Conservation (phyloP, 306 rosid species). For the Astragalus glycyphyllos region DNA sequence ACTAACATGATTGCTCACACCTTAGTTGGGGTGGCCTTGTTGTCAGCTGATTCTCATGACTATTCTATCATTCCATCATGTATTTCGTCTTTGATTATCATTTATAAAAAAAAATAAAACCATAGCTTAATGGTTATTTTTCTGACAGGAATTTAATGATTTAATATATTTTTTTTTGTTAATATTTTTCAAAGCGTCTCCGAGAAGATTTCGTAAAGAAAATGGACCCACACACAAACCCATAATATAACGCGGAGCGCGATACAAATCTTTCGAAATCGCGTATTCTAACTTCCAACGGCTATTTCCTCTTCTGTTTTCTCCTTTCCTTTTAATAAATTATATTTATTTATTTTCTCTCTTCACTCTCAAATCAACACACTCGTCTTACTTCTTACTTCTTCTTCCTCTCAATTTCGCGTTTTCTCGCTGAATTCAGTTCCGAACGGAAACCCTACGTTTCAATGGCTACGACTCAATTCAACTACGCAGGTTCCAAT, state of each 20-base stretch:
- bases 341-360: not conserved
- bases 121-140: too few relatives aligned
- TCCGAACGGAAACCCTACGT: not conserved
- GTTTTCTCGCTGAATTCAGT: not conserved
- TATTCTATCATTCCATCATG: too few relatives aligned
- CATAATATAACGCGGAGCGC: constrained; percentile 26
- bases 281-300: constrained; percentile 33
- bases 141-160: too few relatives aligned
- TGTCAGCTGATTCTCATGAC: too few relatives aligned
- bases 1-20: too few relatives aligned
- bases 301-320: constrained; percentile 37
- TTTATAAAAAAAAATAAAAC: too few relatives aligned
- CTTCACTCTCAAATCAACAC: constrained; percentile 1
- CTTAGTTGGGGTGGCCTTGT: too few relatives aligned
- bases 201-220: not conserved
- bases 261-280: constrained; percentile 33
- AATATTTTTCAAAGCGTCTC: not conserved
- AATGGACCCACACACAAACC: too few relatives aligned
- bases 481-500: constrained; percentile 26
- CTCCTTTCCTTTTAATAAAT: not conserved
- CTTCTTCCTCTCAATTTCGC: not conserved
- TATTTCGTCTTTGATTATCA: too few relatives aligned
- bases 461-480: constrained; percentile 56
- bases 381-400: not conserved
- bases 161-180: too few relatives aligned